Conservation (phyloP, 176 grass and related monocot genomes). For the Alopecurus myosuroides region DNA sequence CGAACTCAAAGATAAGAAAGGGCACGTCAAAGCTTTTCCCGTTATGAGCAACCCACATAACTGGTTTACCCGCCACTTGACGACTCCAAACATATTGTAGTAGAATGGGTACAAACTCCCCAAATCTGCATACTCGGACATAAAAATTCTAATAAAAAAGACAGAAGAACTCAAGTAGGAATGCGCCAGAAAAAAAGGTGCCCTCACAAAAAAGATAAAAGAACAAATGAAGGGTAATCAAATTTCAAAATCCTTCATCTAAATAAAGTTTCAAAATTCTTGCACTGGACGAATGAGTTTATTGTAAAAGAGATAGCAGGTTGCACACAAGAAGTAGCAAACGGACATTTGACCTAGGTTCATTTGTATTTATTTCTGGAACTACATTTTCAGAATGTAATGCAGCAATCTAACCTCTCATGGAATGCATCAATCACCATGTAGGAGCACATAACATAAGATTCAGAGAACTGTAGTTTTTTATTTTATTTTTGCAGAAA, state of each 20-base stretch:
- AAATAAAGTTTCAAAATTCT: slow-evolving; percentile 8
- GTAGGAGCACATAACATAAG: slow-evolving; percentile 3
- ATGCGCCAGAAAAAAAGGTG: slow-evolving; percentile 4
- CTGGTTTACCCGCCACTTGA: slow-evolving; percentile 56
- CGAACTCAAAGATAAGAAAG: slow-evolving; percentile 69
- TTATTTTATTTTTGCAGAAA: not conserved
- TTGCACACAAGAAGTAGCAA: slow-evolving; percentile 4
- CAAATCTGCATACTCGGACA: slow-evolving; percentile 55
- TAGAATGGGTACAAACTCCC: slow-evolving; percentile 53
- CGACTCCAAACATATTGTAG: slow-evolving; percentile 69
- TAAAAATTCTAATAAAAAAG: slow-evolving; percentile 5
- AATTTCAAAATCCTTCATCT: not conserved
- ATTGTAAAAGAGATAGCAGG: not conserved
- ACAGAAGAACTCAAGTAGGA: not conserved
- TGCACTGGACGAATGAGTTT: not conserved
- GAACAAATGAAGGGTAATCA: too few species aligned
- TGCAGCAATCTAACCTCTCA: not conserved
- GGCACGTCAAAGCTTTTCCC: slow-evolving; percentile 73
- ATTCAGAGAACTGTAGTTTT: not conserved
- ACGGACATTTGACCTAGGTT: slow-evolving; percentile 2
- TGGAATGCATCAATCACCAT: not conserved
- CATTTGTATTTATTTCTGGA: not conserved
- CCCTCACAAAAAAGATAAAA: too few species aligned
- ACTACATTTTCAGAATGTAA: slow-evolving; percentile 28
- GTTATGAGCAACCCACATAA: slow-evolving; percentile 83